Evolutionary conservation across 495 filamentous ascomycete genomes (phyloP).

Genomic region (Sporormia fimetaria): DNA sequence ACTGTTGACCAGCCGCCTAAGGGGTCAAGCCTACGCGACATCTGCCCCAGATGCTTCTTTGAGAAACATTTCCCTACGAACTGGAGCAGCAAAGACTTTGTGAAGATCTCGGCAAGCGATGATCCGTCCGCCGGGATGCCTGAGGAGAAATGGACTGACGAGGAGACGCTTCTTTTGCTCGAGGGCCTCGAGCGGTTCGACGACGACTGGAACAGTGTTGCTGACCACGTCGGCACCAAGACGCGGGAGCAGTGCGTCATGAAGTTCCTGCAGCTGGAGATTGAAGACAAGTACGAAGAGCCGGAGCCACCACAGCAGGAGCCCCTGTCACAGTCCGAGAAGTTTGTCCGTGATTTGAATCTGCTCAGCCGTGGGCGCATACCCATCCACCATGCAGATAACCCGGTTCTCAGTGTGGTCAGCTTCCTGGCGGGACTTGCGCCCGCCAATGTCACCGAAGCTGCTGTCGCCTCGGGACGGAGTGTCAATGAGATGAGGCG

Average conservation of each 20-base stretch:
- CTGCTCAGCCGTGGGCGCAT: slow-evolving; percentile 58
- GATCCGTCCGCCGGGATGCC: slow-evolving; percentile 67
- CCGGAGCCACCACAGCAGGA: slow-evolving; percentile 40
- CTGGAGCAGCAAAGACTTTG: slow-evolving; percentile 61
- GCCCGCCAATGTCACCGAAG: slow-evolving; percentile 77
- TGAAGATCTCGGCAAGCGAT: slow-evolving; percentile 73
- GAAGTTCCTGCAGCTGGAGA: slow-evolving; percentile 68
- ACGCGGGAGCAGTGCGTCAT: slow-evolving; percentile 94
- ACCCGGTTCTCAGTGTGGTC: slow-evolving; percentile 90
- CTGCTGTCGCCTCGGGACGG: slow-evolving; percentile 57
- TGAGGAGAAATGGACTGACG: slow-evolving; percentile 70
- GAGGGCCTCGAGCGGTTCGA: slow-evolving; percentile 86
- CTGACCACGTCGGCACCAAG: slow-evolving; percentile 79
- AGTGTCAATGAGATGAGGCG: slow-evolving; percentile 75
- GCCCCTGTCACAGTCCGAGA: slow-evolving; percentile 38
- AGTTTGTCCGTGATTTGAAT: slow-evolving; percentile 39
- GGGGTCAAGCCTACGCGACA: slow-evolving; percentile 60
- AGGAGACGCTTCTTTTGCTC: slow-evolving; percentile 70
- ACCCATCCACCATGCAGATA: slow-evolving; percentile 80
- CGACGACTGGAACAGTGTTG: slow-evolving; percentile 88
- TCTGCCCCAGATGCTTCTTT: slow-evolving; percentile 82
- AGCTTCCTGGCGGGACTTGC: slow-evolving; percentile 82
- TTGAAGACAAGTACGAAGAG: slow-evolving; percentile 36
- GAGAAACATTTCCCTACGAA: slow-evolving; percentile 68
- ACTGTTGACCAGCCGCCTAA: slow-evolving; percentile 41